Percentiles rank a stretch among this genome's conserved stretches.
phyloP scores from a whole-genome alignment of 129 eudicot species.

The Helianthus tuberosus region DNA sequence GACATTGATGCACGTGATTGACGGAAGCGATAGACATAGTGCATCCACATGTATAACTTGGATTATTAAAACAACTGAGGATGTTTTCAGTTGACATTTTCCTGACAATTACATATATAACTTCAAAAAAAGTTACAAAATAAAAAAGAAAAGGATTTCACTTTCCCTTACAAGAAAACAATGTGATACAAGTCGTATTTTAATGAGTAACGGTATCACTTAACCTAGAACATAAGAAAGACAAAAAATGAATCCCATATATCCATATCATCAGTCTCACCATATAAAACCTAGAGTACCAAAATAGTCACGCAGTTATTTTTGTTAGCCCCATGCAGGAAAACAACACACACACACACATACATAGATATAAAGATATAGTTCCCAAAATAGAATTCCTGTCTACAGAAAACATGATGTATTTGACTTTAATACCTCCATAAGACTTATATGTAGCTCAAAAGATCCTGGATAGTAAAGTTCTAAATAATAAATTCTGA shows the following conservation, averaged over 20 bases:
- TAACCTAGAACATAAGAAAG: slow-evolving; percentile 2
- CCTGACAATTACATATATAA: slow-evolving; percentile 46
- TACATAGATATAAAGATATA: background rate
- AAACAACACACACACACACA: background rate
- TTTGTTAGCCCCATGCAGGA: background rate
- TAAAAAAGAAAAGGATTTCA: background rate
- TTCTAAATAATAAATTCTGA: too few species aligned
- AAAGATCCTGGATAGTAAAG: background rate
- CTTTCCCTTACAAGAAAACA: slow-evolving; percentile 4
- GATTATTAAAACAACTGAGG: slow-evolving; percentile 92
- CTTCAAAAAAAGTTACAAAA: background rate
- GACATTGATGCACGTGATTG: too few species aligned
- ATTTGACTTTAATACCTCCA: background rate
- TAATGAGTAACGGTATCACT: slow-evolving; percentile 4
- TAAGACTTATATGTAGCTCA: background rate
- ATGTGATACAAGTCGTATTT: background rate
- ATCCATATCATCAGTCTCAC: background rate
- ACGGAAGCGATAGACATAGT: too few species aligned
- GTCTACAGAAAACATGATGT: background rate
- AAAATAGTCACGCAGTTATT: background rate
- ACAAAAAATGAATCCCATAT: background rate
- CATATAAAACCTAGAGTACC: background rate
- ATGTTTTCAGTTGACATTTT: slow-evolving; percentile 90
- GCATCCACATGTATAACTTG: slow-evolving; percentile 79
- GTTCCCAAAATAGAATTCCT: background rate